Conservation (phyloP, 441 rosid genomes). For the Breynia disticha region DNA sequence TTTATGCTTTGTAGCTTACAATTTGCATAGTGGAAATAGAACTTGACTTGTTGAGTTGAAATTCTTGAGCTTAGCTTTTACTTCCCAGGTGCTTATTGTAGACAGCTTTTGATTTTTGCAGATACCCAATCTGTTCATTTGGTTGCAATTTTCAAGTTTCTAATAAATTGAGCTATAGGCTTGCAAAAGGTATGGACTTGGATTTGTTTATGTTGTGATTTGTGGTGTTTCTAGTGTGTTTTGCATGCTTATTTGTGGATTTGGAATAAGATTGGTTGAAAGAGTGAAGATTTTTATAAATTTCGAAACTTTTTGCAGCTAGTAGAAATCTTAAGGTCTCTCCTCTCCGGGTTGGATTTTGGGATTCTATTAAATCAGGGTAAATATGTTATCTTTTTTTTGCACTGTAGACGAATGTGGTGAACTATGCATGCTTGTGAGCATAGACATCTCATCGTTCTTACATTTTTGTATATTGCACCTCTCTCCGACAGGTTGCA, state of each 20-base stretch:
- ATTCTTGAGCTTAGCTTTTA: background rate
- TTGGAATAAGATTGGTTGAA: no score
- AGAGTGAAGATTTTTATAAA: background rate
- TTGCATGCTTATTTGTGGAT: no score
- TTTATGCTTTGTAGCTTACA: background rate
- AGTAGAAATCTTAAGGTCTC: conserved; percentile 46
- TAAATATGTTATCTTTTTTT: conserved; percentile 17
- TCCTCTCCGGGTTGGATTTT: conserved; percentile 53
- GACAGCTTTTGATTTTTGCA: conserved; percentile 14
- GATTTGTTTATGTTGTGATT: background rate
- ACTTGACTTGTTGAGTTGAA: background rate
- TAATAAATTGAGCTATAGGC: conserved; percentile 26
- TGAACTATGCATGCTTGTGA: background rate
- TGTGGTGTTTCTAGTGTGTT: background rate
- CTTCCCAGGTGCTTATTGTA: background rate
- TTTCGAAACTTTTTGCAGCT: conserved; percentile 30
- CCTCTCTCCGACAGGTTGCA: background rate
- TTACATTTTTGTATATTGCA: background rate
- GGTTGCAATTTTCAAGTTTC: conserved; percentile 24
- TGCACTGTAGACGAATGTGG: no score
- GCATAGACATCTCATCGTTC: no score
- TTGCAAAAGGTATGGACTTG: conserved; percentile 21
- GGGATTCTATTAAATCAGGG: conserved; percentile 89
- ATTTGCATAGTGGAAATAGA: background rate
- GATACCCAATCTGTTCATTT: conserved; percentile 32